phyloP scores from a whole-genome alignment of 2,329 filamentous ascomycete species.

The Berkeleyomyces basicola region DNA sequence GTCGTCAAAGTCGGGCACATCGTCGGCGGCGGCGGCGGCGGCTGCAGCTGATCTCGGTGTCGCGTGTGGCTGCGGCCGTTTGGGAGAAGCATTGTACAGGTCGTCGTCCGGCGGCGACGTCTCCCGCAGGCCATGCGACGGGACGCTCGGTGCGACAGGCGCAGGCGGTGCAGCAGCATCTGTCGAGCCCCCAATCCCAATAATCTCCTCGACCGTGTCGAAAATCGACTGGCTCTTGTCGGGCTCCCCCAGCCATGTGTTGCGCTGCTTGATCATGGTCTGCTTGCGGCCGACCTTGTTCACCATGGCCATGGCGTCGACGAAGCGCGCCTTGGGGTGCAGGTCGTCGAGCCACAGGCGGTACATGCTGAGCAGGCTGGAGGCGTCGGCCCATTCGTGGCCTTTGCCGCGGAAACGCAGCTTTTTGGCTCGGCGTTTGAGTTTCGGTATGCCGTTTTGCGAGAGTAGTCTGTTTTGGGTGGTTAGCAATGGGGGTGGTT shows the following conservation, averaged over 20 bases:
- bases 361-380: slow-evolving; percentile 72
- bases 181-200: slow-evolving; percentile 1
- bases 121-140: background rate
- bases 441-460: slow-evolving; percentile 63
- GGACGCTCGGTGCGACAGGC: background rate
- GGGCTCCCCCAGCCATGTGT: slow-evolving; percentile 69
- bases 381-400: slow-evolving; percentile 83
- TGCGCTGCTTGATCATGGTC: slow-evolving; percentile 54
- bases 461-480: slow-evolving; percentile 50
- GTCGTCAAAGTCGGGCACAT: slow-evolving; percentile 20
- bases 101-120: slow-evolving; percentile 25
- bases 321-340: slow-evolving; percentile 86
- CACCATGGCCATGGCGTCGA: slow-evolving; percentile 75
- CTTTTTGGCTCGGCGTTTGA: slow-evolving; percentile 53
- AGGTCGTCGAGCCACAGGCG: slow-evolving; percentile 95
- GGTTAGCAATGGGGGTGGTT: background rate
- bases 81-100: slow-evolving; percentile 39
- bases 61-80: slow-evolving; percentile 13
- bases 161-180: background rate
- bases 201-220: slow-evolving; percentile 20
- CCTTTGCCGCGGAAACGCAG: slow-evolving; percentile 83
- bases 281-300: slow-evolving; percentile 87
- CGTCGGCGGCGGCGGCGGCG: slow-evolving; percentile 23
- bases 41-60: background rate
- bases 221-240: slow-evolving; percentile 27